Evolutionary conservation across 2,329 filamentous ascomycete species (phyloP).

Genomic region (Paecilomyces formosus): DNA sequence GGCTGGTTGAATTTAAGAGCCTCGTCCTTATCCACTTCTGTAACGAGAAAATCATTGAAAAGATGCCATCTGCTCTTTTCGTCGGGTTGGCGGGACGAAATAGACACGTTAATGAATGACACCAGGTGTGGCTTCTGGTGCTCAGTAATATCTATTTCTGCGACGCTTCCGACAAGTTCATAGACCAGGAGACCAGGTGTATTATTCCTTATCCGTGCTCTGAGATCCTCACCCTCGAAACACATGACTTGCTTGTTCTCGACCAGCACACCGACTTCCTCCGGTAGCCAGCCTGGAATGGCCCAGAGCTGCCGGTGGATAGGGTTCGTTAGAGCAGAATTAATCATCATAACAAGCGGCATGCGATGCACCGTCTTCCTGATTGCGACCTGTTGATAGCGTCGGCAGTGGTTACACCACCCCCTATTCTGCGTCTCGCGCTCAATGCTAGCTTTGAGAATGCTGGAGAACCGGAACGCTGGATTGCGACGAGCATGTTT

Average conservation of each 20-base stretch:
- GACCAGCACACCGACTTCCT: constrained; percentile 87
- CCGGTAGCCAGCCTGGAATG: constrained; percentile 81
- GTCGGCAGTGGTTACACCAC: constrained; percentile 86
- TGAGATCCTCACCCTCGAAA: constrained; percentile 86
- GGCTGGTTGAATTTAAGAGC: constrained; percentile 80
- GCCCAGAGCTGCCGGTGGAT: constrained; percentile 73
- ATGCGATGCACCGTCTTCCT: constrained; percentile 76
- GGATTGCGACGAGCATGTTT: constrained; percentile 44
- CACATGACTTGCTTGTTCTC: constrained; percentile 90
- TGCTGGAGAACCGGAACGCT: constrained; percentile 66
- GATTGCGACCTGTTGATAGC: constrained; percentile 81
- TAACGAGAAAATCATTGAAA: constrained; percentile 95
- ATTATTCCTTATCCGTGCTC: constrained; percentile 68
- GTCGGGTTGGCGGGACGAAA: constrained; percentile 38
- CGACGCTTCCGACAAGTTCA: constrained; percentile 81
- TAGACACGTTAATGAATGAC: constrained; percentile 74
- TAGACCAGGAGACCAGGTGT: constrained; percentile 80
- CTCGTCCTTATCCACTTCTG: constrained; percentile 70
- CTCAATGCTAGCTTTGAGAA: constrained; percentile 89
- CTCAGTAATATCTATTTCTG: constrained; percentile 80
- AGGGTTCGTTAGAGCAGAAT: constrained; percentile 64
- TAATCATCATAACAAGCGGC: constrained; percentile 81
- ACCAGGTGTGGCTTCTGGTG: constrained; percentile 86
- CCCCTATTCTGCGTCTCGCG: constrained; percentile 80
- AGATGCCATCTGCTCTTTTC: constrained; percentile 77